These are phyloP conservation scores for Yamadazyma tumulicola DNA, from an alignment of 805 yeast genomes.

Conservation along the genomic window DNA sequence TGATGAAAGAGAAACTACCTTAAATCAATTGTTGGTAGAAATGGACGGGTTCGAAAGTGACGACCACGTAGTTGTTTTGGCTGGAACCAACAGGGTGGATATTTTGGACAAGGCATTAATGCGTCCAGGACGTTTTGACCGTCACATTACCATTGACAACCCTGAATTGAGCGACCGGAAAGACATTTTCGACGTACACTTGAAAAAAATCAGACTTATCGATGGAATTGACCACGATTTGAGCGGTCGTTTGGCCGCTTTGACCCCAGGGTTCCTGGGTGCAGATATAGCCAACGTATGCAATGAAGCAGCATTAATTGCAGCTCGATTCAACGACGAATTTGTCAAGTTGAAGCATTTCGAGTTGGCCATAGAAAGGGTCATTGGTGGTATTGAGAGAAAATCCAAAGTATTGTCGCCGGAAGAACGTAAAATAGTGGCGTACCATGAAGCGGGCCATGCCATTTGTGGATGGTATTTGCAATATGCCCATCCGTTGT, in stretches of 20 bases:
- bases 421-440: slow-evolving; percentile 86
- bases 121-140: slow-evolving; percentile 97
- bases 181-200: slow-evolving; percentile 85
- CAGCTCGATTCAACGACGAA: slow-evolving; percentile 79
- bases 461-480: slow-evolving; percentile 98
- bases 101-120: slow-evolving; percentile 87
- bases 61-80: slow-evolving; percentile 94
- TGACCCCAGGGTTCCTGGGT: slow-evolving; percentile 98
- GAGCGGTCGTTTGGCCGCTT: slow-evolving; percentile 86
- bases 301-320: slow-evolving; percentile 96
- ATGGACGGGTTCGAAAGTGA: slow-evolving; percentile 95
- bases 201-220: slow-evolving; percentile 27
- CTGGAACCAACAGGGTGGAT: slow-evolving; percentile 96
- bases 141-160: slow-evolving; percentile 86
- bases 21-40: slow-evolving; percentile 93
- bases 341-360: slow-evolving; percentile 75
- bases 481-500: slow-evolving; percentile 85
- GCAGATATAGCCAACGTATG: slow-evolving; percentile 98
- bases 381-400: slow-evolving; percentile 92
- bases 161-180: slow-evolving; percentile 96
- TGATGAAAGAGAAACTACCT: slow-evolving; percentile 95
- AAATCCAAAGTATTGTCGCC: slow-evolving; percentile 79
- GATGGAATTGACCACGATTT: slow-evolving; percentile 33
- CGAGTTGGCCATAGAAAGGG: slow-evolving; percentile 96
- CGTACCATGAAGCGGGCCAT: slow-evolving; percentile 98